Conservation (phyloP, 164 flowering plant genomes). For the Chloranthus sessilifolius region DNA sequence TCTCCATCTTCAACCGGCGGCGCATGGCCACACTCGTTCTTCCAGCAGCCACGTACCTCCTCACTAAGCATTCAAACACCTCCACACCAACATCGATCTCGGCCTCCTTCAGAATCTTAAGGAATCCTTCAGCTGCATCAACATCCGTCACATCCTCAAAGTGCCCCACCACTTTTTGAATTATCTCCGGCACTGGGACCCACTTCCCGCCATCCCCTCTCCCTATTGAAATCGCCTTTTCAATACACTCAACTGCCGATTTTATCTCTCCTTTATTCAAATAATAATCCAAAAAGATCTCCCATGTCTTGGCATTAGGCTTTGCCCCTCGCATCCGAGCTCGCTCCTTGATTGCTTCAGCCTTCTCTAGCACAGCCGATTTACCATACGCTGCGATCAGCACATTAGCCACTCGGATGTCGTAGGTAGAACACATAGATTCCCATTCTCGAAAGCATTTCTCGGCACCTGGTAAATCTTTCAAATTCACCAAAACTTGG, state of each 20-base stretch:
- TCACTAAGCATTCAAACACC: conserved; percentile 67
- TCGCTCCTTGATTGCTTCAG: conserved; percentile 42
- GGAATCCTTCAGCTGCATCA: conserved; percentile 71
- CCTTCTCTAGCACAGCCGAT: conserved; percentile 51
- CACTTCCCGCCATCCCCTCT: conserved; percentile 69
- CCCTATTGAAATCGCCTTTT: conserved; percentile 54
- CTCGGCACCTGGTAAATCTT: conserved; percentile 90
- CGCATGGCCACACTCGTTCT: conserved; percentile 54
- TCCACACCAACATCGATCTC: conserved; percentile 34
- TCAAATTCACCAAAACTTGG: conserved; percentile 69
- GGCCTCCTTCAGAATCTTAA: conserved; percentile 50
- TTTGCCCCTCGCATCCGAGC: conserved; percentile 59
- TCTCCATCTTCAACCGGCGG: conserved; percentile 82
- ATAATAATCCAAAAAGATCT: conserved; percentile 64
- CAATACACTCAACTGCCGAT: conserved; percentile 49
- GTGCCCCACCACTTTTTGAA: conserved; percentile 47
- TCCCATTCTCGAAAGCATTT: conserved; percentile 86
- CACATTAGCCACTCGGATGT: conserved; percentile 68
- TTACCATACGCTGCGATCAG: conserved; percentile 63
- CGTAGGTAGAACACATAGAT: conserved; percentile 53
- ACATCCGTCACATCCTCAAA: conserved; percentile 78
- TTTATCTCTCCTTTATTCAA: conserved; percentile 46
- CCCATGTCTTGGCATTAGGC: conserved; percentile 86
- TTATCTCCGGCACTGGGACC: conserved; percentile 44
- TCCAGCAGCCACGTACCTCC: conserved; percentile 77